These are phyloP conservation scores for Thelonectria olida DNA, from an alignment of 2,329 filamentous ascomycete genomes.

Conservation along the genomic window DNA sequence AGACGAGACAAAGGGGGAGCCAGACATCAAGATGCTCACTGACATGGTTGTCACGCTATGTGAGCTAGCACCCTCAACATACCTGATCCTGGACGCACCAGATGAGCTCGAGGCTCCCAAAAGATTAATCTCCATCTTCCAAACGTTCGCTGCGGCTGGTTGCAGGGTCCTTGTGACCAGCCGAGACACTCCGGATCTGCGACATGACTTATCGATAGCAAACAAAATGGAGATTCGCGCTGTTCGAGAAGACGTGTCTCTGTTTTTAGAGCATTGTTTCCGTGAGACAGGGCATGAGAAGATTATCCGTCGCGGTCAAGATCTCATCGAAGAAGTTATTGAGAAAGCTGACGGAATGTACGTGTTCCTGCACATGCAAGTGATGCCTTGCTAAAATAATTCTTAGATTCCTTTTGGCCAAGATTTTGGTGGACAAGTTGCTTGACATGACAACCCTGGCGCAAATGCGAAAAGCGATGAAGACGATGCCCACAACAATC, in stretches of 20 bases:
- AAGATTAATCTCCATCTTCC: background rate
- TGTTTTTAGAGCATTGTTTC: constrained; percentile 1
- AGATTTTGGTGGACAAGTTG: background rate
- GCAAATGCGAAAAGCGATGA: background rate
- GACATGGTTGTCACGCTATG: constrained; percentile 1
- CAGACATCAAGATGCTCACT: background rate
- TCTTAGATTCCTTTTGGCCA: background rate
- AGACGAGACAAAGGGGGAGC: background rate
- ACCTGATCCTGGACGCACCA: background rate
- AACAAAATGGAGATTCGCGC: background rate
- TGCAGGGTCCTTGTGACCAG: constrained; percentile 3
- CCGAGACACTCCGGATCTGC: constrained; percentile 8
- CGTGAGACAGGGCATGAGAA: background rate
- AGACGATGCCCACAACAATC: background rate
- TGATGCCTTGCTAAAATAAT: background rate
- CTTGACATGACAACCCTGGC: constrained; percentile 4
- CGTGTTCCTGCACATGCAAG: background rate
- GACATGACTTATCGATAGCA: background rate
- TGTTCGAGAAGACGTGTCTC: background rate
- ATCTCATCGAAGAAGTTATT: background rate
- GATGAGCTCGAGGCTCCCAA: background rate
- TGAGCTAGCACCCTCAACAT: background rate
- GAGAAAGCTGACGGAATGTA: constrained; percentile 5
- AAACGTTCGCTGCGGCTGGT: background rate
- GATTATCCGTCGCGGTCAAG: background rate